Evolutionary conservation across 352 stramenopile species (phyloP).

Genomic region (Pythium brachiatum): DNA sequence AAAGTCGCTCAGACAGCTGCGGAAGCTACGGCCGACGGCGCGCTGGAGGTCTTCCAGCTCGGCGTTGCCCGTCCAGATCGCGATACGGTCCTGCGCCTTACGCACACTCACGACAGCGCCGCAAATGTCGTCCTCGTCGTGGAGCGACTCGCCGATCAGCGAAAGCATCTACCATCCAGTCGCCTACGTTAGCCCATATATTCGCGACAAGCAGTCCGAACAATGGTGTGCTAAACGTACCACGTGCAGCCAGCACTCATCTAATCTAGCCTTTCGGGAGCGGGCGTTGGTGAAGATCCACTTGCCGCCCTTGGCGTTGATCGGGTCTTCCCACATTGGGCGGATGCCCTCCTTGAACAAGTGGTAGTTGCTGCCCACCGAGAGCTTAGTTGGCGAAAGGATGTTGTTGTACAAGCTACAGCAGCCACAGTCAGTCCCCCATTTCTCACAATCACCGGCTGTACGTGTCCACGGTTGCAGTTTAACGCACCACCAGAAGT

Average conservation of each 20-base stretch:
- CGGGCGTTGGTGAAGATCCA: constrained; percentile 96
- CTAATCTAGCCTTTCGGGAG: constrained; percentile 88
- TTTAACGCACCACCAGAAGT: constrained; percentile 93
- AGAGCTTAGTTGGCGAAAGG: constrained; percentile 85
- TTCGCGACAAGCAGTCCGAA: no score
- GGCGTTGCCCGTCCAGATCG: constrained; percentile 92
- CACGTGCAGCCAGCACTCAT: constrained; percentile 96
- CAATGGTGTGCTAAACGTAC: constrained; percentile 37
- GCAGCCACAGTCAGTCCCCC: not conserved
- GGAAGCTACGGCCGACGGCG: constrained; percentile 78
- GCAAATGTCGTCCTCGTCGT: constrained; percentile 93
- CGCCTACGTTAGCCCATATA: not conserved
- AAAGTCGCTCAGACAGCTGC: constrained; percentile 75
- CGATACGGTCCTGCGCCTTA: constrained; percentile 94
- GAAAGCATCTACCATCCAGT: constrained; percentile 82
- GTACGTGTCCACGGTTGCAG: not conserved
- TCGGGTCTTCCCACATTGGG: constrained; percentile 97
- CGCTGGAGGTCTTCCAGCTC: constrained; percentile 71
- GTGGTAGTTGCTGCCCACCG: constrained; percentile 95
- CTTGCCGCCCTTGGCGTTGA: constrained; percentile 95
- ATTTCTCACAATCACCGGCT: constrained; percentile 5
- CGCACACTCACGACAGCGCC: constrained; percentile 95
- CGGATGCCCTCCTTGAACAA: constrained; percentile 96
- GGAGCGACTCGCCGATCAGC: constrained; percentile 95
- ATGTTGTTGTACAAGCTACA: constrained; percentile 93